phyloP scores from a whole-genome alignment of 2,329 filamentous ascomycete genomes.

The Fusarium buharicum region DNA sequence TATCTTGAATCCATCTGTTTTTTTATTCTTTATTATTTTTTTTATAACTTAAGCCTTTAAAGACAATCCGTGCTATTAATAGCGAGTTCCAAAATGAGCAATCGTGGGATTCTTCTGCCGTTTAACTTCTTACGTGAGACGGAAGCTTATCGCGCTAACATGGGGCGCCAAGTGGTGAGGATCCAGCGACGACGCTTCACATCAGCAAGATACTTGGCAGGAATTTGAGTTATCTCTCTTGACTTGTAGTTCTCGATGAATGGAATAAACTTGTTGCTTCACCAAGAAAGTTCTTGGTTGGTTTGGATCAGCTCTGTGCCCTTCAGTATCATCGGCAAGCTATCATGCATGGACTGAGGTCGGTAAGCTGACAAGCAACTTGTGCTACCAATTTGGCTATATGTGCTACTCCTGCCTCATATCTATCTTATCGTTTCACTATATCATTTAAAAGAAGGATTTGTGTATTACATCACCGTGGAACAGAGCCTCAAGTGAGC shows the following conservation, averaged over 20 bases:
- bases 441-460: no score
- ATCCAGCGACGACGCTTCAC: background rate
- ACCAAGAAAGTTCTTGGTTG: no score
- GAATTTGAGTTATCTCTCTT: background rate
- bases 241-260: background rate
- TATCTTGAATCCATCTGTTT: no score
- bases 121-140: constrained; percentile 29
- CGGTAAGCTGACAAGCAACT: background rate
- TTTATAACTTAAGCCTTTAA: background rate
- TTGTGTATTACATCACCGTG: no score
- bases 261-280: no score
- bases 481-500: no score
- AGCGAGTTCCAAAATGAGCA: background rate
- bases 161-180: background rate
- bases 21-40: no score
- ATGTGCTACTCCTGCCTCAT: no score
- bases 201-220: background rate
- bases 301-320: background rate
- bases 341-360: no score
- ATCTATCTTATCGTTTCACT: no score
- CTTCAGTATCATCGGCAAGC: no score
- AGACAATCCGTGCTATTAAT: background rate
- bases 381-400: background rate
- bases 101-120: background rate
- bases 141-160: constrained; percentile 8